Evolutionary conservation across 371 early-diverging fungal species (phyloP), one percentile per base, ranked within the genome.

Genomic region (Mortierella sp.): DNA sequence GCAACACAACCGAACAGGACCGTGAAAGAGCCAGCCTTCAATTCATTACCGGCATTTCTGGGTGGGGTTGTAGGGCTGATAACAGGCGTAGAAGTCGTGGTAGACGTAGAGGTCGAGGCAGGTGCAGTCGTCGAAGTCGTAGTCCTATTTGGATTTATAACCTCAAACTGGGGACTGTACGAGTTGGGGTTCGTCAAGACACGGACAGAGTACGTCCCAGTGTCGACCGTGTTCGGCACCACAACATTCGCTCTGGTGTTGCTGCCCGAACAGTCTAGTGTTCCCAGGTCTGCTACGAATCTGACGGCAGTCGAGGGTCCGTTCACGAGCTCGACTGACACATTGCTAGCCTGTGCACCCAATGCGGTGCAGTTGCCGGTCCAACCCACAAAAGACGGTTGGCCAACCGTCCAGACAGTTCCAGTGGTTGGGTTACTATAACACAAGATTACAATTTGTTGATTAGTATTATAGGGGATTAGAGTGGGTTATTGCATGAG

Each of bases 391-490:
- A 55, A 64, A 2, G 31, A 30, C 1, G n/a, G 0, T 3, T 27
- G 5, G 11, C 65, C 72, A 34, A 26, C 28, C n/a, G 30, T 56
- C 72, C 72, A 72, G 19, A 27, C 32, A 26, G 65, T 60, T 9
- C 55, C 52, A 14, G 31, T 9, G 6, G 60, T 64, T 7, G 72
- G 72, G 61, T 64, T 56, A 52, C 68, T 73, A 57, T 9, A 37
- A 0, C 28, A 30, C 7, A 14, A 47, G 1, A 24, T 5, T 32
- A 24, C 37, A 31, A 26, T 27, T 32, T 28, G 32, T 6, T 7
- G 15, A 32, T 14, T 6, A 27, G 9, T 39, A n/a, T n/a, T n/a
- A n/a, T n/a, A n/a, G n/a, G n/a, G n/a, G n/a, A n/a, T n/a, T n/a
- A n/a, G n/a, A n/a, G n/a, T n/a, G n/a, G n/a, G n/a, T n/a, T n/a